These are phyloP conservation scores for Gautieria morchelliformis DNA, from an alignment of 768 basidiomycete species.

Conservation along the genomic window DNA sequence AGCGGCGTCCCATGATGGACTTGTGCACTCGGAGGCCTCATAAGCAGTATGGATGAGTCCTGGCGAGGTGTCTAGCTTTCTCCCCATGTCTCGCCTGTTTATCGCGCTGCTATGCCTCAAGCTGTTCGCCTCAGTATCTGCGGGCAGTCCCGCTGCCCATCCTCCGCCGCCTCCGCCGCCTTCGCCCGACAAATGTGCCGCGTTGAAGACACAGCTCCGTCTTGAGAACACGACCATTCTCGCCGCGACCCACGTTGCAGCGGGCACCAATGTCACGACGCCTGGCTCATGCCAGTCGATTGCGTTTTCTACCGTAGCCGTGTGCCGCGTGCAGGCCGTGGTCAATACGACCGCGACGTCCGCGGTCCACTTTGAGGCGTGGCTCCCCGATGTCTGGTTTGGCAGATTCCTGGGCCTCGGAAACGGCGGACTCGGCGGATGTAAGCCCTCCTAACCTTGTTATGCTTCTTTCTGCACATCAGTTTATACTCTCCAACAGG, in stretches of 20 bases:
- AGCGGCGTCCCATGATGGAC: too few species aligned
- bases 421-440: conserved; percentile 21
- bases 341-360: conserved; percentile 9
- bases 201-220: background rate
- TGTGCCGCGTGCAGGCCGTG: conserved; percentile 5
- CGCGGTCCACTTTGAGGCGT: conserved; percentile 15
- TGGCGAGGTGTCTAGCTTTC: too few species aligned
- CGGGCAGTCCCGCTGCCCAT: too few species aligned
- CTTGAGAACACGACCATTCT: conserved; percentile 4
- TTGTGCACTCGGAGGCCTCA: too few species aligned
- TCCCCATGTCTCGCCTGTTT: too few species aligned
- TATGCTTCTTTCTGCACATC: too few species aligned
- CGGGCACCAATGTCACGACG: background rate
- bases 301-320: background rate
- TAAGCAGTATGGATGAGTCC: too few species aligned
- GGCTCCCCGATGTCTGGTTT: conserved; percentile 23
- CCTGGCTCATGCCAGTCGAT: conserved; percentile 4
- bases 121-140: too few species aligned
- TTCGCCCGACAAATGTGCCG: background rate
- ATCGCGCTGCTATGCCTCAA: too few species aligned
- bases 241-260: background rate
- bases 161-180: too few species aligned
- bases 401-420: conserved; percentile 20
- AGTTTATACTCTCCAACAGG: conserved; percentile 7
- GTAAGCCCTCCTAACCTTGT: too few species aligned